Percentiles rank a stretch among this genome's conserved stretches.
These are phyloP conservation scores for Penicillium steckii DNA, from an alignment of 495 filamentous ascomycete genomes.

Conservation along the genomic window DNA sequence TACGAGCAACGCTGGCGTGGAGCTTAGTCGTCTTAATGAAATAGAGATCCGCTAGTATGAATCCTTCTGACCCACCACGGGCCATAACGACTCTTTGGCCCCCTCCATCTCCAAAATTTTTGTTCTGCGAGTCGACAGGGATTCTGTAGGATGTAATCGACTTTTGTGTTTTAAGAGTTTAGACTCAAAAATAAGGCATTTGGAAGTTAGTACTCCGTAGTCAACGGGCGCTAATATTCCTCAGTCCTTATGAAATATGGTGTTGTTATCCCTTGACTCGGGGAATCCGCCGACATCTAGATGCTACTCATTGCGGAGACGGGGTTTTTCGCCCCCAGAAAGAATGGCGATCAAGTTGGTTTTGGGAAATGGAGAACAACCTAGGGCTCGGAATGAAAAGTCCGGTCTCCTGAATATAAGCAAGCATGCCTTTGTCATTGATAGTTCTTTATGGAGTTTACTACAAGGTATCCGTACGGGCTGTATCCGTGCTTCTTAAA, in stretches of 20 bases:
- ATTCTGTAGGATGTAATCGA: not conserved
- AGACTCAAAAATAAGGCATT: not conserved
- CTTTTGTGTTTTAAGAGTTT: not conserved
- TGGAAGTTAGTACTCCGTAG: not conserved
- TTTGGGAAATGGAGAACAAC: not conserved
- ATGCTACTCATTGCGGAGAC: not conserved
- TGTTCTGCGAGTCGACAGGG: not conserved
- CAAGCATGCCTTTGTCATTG: too few relatives aligned
- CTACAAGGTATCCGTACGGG: too few relatives aligned
- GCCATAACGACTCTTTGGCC: not conserved
- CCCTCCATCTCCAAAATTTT: not conserved
- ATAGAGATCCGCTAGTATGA: not conserved
- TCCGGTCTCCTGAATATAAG: too few relatives aligned
- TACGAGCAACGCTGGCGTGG: not conserved
- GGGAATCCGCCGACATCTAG: not conserved
- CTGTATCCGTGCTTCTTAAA: too few relatives aligned
- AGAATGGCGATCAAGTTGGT: not conserved
- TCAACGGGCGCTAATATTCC: too few relatives aligned
- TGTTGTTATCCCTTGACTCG: not conserved
- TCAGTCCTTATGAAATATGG: too few relatives aligned
- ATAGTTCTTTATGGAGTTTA: too few relatives aligned
- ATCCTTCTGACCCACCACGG: conserved; percentile 1
- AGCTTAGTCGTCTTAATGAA: not conserved
- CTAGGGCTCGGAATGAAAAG: too few relatives aligned
- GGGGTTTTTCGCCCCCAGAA: not conserved